These are phyloP conservation scores for Auricularia cornea DNA, from an alignment of 768 basidiomycete genomes.

Conservation along the genomic window DNA sequence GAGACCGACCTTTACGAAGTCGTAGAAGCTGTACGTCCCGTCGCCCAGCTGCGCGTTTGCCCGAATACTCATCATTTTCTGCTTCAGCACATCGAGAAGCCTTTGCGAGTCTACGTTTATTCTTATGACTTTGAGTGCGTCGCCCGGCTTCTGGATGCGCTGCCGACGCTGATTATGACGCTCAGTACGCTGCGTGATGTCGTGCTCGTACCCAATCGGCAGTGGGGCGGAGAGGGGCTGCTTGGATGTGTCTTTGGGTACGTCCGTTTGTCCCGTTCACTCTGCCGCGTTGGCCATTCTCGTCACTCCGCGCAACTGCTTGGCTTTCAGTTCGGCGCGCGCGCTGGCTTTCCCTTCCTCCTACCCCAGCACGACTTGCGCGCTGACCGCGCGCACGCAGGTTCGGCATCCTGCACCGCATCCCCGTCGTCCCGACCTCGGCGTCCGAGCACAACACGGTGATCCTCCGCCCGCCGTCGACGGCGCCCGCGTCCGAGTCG, in stretches of 20 bases:
- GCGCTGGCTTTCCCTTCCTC: too few species aligned
- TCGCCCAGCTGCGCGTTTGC: background rate
- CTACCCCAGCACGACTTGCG: too few species aligned
- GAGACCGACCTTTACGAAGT: slow-evolving; percentile 97
- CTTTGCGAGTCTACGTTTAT: slow-evolving; percentile 90
- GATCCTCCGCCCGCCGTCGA: too few species aligned
- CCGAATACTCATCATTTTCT: slow-evolving; percentile 6
- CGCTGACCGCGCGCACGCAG: too few species aligned
- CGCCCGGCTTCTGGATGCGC: slow-evolving; percentile 3
- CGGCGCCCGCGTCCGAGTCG: too few species aligned
- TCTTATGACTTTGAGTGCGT: slow-evolving; percentile 93
- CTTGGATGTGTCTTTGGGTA: slow-evolving; percentile 95
- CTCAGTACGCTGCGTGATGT: slow-evolving; percentile 83
- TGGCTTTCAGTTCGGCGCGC: too few species aligned
- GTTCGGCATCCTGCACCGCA: background rate
- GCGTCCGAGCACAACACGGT: too few species aligned
- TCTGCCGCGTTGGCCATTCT: background rate
- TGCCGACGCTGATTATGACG: background rate
- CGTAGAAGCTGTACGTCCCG: slow-evolving; percentile 71
- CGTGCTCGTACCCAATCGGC: slow-evolving; percentile 88
- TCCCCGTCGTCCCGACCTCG: too few species aligned
- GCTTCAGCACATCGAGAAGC: slow-evolving; percentile 82
- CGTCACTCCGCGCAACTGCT: too few species aligned
- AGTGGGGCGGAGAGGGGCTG: slow-evolving; percentile 96
- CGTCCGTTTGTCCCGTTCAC: too few species aligned